Conservation (phyloP, 805 yeast species). For the Candida ulmi region DNA sequence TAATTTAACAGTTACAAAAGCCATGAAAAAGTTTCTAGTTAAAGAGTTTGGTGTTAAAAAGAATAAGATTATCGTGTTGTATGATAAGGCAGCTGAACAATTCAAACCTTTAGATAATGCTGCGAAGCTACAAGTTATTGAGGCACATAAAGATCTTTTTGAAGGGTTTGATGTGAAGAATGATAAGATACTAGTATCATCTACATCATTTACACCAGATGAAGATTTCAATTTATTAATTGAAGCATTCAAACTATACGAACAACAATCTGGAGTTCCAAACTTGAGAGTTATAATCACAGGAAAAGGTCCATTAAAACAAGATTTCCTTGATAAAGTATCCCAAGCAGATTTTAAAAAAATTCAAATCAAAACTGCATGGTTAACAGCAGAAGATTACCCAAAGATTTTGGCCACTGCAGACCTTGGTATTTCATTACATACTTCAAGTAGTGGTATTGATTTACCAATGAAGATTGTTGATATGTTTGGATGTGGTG, state of each 20-base stretch:
- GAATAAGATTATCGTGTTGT: slow-evolving; percentile 54
- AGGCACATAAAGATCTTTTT: slow-evolving; percentile 30
- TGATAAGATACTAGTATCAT: slow-evolving; percentile 69
- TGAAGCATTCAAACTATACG: slow-evolving; percentile 56
- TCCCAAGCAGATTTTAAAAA: slow-evolving; percentile 37
- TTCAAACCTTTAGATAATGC: slow-evolving; percentile 45
- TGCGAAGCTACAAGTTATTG: slow-evolving; percentile 27
- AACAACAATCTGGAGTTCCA: slow-evolving; percentile 29
- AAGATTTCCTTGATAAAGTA: slow-evolving; percentile 44
- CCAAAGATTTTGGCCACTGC: slow-evolving; percentile 71
- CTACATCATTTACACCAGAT: slow-evolving; percentile 95
- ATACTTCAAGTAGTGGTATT: slow-evolving; percentile 85
- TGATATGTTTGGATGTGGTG: slow-evolving; percentile 93
- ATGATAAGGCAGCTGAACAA: slow-evolving; percentile 78
- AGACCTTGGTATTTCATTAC: slow-evolving; percentile 86
- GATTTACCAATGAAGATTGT: slow-evolving; percentile 97
- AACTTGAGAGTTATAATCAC: slow-evolving; percentile 74
- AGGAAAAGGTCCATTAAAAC: slow-evolving; percentile 87
- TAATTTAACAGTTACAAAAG: slow-evolving; percentile 75
- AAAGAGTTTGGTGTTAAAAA: slow-evolving; percentile 47
- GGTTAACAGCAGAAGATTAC: slow-evolving; percentile 78
- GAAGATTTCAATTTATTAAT: slow-evolving; percentile 76
- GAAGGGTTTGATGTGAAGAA: slow-evolving; percentile 26
- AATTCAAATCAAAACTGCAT: slow-evolving; percentile 56
- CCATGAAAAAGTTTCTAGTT: slow-evolving; percentile 59